These are phyloP conservation scores for Bathelium albidoporum DNA, from an alignment of 495 filamentous ascomycete genomes.

Conservation along the genomic window DNA sequence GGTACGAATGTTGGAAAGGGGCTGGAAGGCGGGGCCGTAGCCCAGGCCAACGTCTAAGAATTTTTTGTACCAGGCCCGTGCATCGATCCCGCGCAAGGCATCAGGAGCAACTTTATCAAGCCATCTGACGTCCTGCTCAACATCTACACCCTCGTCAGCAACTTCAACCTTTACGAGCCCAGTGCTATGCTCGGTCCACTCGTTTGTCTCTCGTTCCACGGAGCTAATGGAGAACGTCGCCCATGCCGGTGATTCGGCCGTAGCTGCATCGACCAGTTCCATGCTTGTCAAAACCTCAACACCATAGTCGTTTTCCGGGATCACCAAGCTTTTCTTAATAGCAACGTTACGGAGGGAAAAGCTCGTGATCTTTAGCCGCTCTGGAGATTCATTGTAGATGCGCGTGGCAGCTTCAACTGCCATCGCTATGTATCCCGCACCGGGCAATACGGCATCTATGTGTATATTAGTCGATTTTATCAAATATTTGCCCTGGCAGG, in stretches of 20 bases:
- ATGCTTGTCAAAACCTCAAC: slow-evolving; percentile 1
- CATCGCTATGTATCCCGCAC: slow-evolving; percentile 34
- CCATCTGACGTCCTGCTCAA: background rate
- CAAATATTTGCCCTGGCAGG: background rate
- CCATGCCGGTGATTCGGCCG: background rate
- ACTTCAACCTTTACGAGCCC: background rate
- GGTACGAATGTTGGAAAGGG: background rate
- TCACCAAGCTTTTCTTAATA: background rate
- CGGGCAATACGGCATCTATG: slow-evolving; percentile 29
- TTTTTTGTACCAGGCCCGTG: background rate
- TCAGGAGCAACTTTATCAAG: too few relatives aligned
- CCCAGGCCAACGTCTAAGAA: background rate
- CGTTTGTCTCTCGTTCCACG: background rate
- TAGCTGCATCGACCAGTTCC: background rate
- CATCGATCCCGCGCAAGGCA: background rate
- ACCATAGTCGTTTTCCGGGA: background rate
- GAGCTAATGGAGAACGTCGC: background rate
- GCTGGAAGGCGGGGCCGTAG: background rate
- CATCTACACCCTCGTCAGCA: too few relatives aligned
- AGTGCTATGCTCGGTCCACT: background rate
- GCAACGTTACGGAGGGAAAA: background rate
- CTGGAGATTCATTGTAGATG: background rate
- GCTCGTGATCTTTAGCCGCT: background rate
- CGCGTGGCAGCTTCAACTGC: slow-evolving; percentile 28
- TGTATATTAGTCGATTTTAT: background rate